Percentiles rank a stretch among this genome's conserved stretches.
These are phyloP conservation scores for Wickerhamiella occidentalis DNA, from an alignment of 805 yeast genomes.

Conservation along the genomic window DNA sequence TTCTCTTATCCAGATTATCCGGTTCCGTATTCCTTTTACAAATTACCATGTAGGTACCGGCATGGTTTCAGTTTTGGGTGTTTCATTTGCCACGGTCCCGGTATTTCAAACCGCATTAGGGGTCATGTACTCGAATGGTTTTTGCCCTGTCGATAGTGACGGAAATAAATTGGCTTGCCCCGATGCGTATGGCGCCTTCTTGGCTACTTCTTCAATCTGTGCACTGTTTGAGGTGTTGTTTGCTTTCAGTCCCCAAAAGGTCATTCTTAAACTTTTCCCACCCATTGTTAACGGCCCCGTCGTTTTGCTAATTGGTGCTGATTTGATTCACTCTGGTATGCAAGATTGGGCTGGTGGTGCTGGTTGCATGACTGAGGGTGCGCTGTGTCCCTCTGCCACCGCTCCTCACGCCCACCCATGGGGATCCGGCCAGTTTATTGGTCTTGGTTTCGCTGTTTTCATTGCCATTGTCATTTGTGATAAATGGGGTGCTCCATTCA, in stretches of 20 bases:
- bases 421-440: slow-evolving; percentile 82
- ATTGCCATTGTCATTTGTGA: slow-evolving; percentile 64
- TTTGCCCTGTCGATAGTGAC: slow-evolving; percentile 48
- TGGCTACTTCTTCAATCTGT: slow-evolving; percentile 71
- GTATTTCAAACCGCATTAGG: slow-evolving; percentile 68
- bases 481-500: slow-evolving; percentile 84
- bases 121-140: slow-evolving; percentile 62
- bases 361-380: slow-evolving; percentile 30
- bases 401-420: slow-evolving; percentile 47
- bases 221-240: slow-evolving; percentile 59
- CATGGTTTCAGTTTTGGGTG: slow-evolving; percentile 77
- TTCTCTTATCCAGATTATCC: slow-evolving; percentile 63
- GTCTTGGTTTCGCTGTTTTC: slow-evolving; percentile 76
- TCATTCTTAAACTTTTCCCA: slow-evolving; percentile 66
- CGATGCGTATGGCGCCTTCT: slow-evolving; percentile 76
- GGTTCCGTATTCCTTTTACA: slow-evolving; percentile 64
- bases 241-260: slow-evolving; percentile 65
- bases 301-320: slow-evolving; percentile 68
- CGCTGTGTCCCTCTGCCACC: slow-evolving; percentile 39
- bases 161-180: slow-evolving; percentile 72
- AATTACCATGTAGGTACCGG: slow-evolving; percentile 80
- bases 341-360: slow-evolving; percentile 84
- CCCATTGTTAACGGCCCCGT: slow-evolving; percentile 91
- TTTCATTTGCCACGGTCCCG: slow-evolving; percentile 78
- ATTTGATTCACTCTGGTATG: slow-evolving; percentile 59